Percentiles rank a stretch among this genome's conserved stretches.
Evolutionary conservation across 495 filamentous ascomycete species (phyloP).

Genomic region (Daldinia bambusicola): DNA sequence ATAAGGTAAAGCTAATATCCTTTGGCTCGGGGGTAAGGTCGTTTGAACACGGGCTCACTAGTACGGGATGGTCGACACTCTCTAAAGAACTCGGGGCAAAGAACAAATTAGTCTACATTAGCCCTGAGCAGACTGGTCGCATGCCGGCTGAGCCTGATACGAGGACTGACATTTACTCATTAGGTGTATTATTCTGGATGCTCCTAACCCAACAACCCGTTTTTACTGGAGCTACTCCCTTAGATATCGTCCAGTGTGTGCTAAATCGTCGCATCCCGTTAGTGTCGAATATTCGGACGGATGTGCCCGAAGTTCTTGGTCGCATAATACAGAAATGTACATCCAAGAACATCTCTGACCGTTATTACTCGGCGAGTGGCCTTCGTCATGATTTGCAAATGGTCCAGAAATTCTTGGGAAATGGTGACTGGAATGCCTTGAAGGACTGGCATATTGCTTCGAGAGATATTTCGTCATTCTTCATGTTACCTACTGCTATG

Average conservation of each 20-base stretch:
- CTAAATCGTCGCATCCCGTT: constrained; percentile 77
- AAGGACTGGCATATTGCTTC: constrained; percentile 76
- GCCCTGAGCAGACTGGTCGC: constrained; percentile 89
- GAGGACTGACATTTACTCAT: constrained; percentile 88
- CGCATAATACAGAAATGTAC: constrained; percentile 90
- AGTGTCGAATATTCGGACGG: constrained; percentile 76
- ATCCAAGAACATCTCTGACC: constrained; percentile 80
- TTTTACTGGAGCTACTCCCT: constrained; percentile 78
- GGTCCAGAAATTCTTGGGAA: constrained; percentile 74
- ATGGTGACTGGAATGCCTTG: constrained; percentile 76
- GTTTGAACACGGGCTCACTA: constrained; percentile 87
- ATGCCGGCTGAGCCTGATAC: constrained; percentile 90
- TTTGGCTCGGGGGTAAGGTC: constrained; percentile 85
- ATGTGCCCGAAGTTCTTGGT: constrained; percentile 82
- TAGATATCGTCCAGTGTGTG: constrained; percentile 90
- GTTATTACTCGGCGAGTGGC: constrained; percentile 85
- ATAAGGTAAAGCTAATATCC: constrained; percentile 79
- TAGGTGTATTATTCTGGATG: constrained; percentile 87
- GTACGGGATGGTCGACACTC: constrained; percentile 82
- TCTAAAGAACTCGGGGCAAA: constrained; percentile 82
- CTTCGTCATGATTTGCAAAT: constrained; percentile 78
- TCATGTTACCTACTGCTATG: constrained; percentile 80
- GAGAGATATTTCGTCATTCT: constrained; percentile 86
- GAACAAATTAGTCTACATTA: constrained; percentile 87
- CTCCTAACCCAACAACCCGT: constrained; percentile 80